A percentile compares a stretch with the other conserved stretches of the same genome.
Conservation (phyloP, 768 basidiomycete genomes). For the Leucosporidium yakuticum region DNA sequence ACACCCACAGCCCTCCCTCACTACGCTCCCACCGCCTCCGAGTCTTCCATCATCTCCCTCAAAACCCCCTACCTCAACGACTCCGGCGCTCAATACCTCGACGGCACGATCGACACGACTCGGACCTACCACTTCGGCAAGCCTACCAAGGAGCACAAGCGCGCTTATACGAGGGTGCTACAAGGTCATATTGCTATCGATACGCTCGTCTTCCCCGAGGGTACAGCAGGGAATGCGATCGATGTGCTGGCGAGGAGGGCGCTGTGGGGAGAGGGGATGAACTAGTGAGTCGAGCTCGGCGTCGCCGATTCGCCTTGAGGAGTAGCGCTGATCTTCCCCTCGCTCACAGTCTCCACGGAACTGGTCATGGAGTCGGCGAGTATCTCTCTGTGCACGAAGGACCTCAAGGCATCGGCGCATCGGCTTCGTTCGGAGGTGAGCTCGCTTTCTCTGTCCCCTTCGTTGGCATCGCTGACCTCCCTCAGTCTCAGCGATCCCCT, state of each 20-base stretch:
- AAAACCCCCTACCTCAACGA: slow-evolving; percentile 86
- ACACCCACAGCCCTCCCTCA: slow-evolving; percentile 68
- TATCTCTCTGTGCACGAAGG: slow-evolving; percentile 54
- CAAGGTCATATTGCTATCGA: slow-evolving; percentile 98
- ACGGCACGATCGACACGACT: slow-evolving; percentile 67
- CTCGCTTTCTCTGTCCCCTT: neutral
- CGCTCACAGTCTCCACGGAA: slow-evolving; percentile 61
- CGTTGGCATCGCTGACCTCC: neutral
- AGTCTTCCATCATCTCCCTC: slow-evolving; percentile 66
- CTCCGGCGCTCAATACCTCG: slow-evolving; percentile 63
- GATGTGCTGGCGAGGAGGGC: slow-evolving; percentile 33
- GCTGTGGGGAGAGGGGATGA: slow-evolving; percentile 36
- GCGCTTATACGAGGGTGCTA: slow-evolving; percentile 88
- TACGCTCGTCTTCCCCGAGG: slow-evolving; percentile 80
- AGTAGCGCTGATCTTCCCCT: neutral
- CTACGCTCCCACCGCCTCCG: slow-evolving; percentile 68
- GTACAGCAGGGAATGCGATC: slow-evolving; percentile 59
- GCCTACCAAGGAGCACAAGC: slow-evolving; percentile 75
- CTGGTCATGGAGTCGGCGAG: slow-evolving; percentile 82
- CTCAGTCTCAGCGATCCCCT: slow-evolving; percentile 44
- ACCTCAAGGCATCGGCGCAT: slow-evolving; percentile 13
- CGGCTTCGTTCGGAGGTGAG: neutral
- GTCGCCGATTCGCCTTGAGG: neutral
- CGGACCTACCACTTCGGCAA: slow-evolving; percentile 75
- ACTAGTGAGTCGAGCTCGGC: slow-evolving; percentile 22